Base-by-base conservation (phyloP, 306 rosid genomes). In the Glycine latifolia region DNA sequence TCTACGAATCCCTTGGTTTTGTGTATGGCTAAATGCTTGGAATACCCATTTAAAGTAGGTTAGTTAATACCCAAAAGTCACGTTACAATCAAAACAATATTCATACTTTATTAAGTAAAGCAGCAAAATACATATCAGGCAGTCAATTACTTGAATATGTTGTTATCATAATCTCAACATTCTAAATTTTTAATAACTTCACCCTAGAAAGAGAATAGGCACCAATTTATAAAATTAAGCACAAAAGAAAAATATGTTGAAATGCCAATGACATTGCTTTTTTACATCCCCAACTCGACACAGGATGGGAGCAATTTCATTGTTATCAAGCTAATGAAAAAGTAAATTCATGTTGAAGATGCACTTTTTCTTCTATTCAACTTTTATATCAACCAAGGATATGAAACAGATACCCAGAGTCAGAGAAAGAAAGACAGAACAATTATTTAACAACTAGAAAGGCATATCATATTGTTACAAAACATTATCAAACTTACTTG, bases 401-500 rank as follows among this genome's bases (percentile, higher is more conserved):
- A 33, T 75, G 62, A 62, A 70, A 85, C 75, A 77, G 53, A 62
- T 68, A 82, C 52, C 46, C 16, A 72, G 54, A 17, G 44, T 74
- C 50, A 60, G 55, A 4, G 55, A 67, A 58, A 72, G 77, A 3
- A 37, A 37, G 4, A 78, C n/a, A 80, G 26, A 31, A n/a, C 73
- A 62, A 70, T 54, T 70, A 56, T 75, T 66, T 71, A 73, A 56
- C 68, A 73, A 73, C 56, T 20, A 75, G 12, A 78, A 35, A 82
- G 70, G 67, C 75, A 13, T 33, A 11, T 78, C 37, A 13, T 58
- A 9, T 67, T 15, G 8, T 71, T 71, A 33, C 13, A 50, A 80
- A 35, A n/a, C 76, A 46, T 46, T 48, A 74, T 74, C 70, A 60
- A 74, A 88, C 89, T 73, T 85, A 92, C 98, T 86, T 82, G 73